Conservation (phyloP, 129 eudicot species). For the Centrapalus pauciflorus region DNA sequence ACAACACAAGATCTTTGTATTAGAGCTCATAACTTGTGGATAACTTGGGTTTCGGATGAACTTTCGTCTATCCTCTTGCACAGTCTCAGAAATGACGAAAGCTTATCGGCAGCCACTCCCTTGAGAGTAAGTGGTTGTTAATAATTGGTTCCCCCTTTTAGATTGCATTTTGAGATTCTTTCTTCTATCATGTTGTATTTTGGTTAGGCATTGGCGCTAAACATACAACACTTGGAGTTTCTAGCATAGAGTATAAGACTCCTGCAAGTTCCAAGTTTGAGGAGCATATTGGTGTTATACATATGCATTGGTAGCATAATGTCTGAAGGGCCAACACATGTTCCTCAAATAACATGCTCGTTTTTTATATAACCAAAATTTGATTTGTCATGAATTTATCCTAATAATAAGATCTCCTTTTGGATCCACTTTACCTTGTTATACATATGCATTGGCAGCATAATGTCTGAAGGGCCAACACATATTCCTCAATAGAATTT, state of each 20-base stretch:
- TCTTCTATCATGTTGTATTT: background rate
- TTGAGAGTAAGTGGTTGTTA: constrained; percentile 58
- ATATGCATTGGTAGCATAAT: background rate
- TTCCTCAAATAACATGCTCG: constrained; percentile 1
- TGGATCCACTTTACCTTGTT: background rate
- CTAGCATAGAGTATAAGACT: background rate
- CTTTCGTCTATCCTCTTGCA: constrained; percentile 49
- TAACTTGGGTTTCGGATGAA: constrained; percentile 83
- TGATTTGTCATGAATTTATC: background rate
- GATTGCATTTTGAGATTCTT: background rate
- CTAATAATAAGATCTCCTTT: background rate
- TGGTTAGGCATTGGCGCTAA: background rate
- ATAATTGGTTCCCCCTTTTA: background rate
- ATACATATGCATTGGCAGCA: background rate
- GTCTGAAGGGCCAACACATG: background rate
- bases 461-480: background rate
- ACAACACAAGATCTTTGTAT: constrained; percentile 72
- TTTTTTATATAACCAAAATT: background rate
- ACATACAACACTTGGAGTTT: background rate
- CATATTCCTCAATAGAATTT: background rate
- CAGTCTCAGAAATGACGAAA: constrained; percentile 67
- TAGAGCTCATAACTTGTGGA: constrained; percentile 86
- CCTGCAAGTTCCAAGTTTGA: background rate
- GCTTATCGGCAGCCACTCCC: constrained; percentile 61
- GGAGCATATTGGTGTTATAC: background rate